A percentile compares a stretch with the other conserved stretches of the same genome.
Conservation (phyloP, 2,329 filamentous ascomycete species). For the Sarocladiaceae sp. region DNA sequence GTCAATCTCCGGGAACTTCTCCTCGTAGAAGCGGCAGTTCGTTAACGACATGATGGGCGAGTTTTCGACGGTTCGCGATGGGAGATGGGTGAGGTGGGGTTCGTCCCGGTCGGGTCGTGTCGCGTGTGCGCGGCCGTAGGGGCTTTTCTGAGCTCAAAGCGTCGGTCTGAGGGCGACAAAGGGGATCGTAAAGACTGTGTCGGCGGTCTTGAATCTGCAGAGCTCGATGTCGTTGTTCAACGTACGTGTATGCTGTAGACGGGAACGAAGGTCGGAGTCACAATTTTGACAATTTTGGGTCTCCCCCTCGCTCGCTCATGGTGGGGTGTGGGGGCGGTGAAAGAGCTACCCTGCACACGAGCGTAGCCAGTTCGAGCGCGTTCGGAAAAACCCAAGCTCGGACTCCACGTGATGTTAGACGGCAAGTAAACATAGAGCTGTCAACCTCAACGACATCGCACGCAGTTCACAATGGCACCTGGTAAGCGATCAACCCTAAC, state of each 20-base stretch:
- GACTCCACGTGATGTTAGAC: slow-evolving; percentile 28
- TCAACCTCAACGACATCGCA: slow-evolving; percentile 16
- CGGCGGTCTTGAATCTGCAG: slow-evolving; percentile 9
- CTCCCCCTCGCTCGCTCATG: slow-evolving; percentile 23
- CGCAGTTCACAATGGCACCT: slow-evolving; percentile 31
- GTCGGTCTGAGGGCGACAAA: not conserved
- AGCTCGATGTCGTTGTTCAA: slow-evolving; percentile 1
- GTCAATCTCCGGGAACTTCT: slow-evolving; percentile 92
- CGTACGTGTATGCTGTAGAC: not conserved
- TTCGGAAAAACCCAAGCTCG: slow-evolving; percentile 20
- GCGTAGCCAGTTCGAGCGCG: slow-evolving; percentile 26
- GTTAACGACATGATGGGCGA: slow-evolving; percentile 80
- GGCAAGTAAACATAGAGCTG: slow-evolving; percentile 28
- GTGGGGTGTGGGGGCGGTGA: slow-evolving; percentile 32
- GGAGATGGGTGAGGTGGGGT: slow-evolving; percentile 25
- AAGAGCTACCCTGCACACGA: not conserved
- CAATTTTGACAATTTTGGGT: slow-evolving; percentile 37
- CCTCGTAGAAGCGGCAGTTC: slow-evolving; percentile 95
- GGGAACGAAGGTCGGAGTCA: slow-evolving; percentile 25
- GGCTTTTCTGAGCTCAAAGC: not conserved
- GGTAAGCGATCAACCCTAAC: slow-evolving; percentile 22
- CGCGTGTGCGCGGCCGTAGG: slow-evolving; percentile 14
- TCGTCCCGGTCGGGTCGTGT: slow-evolving; percentile 19
- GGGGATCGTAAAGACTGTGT: too few species aligned
- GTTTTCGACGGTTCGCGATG: slow-evolving; percentile 24